Base-by-base conservation (phyloP, 192 early-diverging fungal species). In the Podila clonocystis region DNA sequence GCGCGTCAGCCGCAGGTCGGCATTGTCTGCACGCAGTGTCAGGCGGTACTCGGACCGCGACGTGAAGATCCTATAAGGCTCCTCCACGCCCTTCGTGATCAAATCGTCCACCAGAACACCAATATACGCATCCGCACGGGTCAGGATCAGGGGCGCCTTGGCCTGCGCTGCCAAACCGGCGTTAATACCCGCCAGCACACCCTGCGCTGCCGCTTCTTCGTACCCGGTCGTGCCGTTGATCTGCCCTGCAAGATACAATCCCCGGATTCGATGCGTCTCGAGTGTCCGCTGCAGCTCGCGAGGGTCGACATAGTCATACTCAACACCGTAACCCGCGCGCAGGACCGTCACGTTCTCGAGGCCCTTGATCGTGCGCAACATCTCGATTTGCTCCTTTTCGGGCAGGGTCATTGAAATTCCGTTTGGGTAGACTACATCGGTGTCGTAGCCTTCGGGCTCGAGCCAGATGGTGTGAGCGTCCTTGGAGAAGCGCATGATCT, bases 221-320 rank as follows among this genome's bases (percentile, higher is more conserved):
- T 94, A 95, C 7, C 94, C 94, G 0, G 94, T 95, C 1, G 94
- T 95, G n/a, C 94, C 94, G 67, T 95, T 95, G 58, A 95, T 95
- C 82, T 95, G 94, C 0, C 94, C 94, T 3, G 94, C 94, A 76
- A 95, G 83, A 73, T 88, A 95, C 34, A 95, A 74, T 22, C 94
- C 94, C 9, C 70, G 82, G 9, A 95, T 89, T 22, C 94, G 93
- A 74, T 91, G 91, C 4, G 94, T 95, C 86, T 95, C 93, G 28
- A 95, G 68, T 3, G 88, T 93, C 15, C 89, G 89, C 70, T 87
- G 78, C 36, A 95, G 83, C 74, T 95, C 94, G 33, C 94, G 91
- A 9, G 94, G 94, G 74, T 95, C 94, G 11, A 95, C 83, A 66
- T 95, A 91, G 62, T 95, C 94, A 73, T 95, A 95, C 70, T 95